Percentiles rank a stretch among this genome's conserved stretches.
Evolutionary conservation across 805 yeast species (phyloP).

Genomic region (Candida insectorum): DNA sequence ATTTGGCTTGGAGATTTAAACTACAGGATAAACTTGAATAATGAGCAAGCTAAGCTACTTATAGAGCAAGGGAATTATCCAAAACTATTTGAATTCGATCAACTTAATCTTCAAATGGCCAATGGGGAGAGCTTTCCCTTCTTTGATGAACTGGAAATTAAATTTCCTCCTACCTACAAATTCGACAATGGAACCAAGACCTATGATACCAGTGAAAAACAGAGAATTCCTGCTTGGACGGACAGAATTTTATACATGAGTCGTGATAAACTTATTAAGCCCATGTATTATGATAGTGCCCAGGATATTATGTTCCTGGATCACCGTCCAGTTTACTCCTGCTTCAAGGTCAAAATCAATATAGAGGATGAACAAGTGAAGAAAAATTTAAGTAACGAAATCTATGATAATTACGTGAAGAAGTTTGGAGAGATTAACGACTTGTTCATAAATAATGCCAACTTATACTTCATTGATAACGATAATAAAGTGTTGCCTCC

Average conservation of each 20-base stretch:
- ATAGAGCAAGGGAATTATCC: slow-evolving; percentile 47
- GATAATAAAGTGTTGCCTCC: slow-evolving; percentile 59
- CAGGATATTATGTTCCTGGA: slow-evolving; percentile 69
- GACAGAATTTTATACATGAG: slow-evolving; percentile 71
- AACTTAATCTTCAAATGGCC: slow-evolving; percentile 71
- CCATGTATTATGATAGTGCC: slow-evolving; percentile 56
- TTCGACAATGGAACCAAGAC: slow-evolving; percentile 79
- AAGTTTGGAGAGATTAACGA: slow-evolving; percentile 44
- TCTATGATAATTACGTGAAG: slow-evolving; percentile 54
- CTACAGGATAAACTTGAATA: slow-evolving; percentile 70
- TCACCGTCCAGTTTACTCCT: slow-evolving; percentile 84
- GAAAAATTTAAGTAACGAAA: slow-evolving; percentile 49
- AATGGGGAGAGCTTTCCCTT: slow-evolving; percentile 73
- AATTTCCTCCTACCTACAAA: slow-evolving; percentile 89
- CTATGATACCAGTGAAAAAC: slow-evolving; percentile 89
- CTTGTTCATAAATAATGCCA: slow-evolving; percentile 24
- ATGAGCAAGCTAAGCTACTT: slow-evolving; percentile 60
- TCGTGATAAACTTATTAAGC: slow-evolving; percentile 56
- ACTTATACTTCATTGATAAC: slow-evolving; percentile 7
- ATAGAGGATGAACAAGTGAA: slow-evolving; percentile 63
- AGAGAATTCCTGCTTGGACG: slow-evolving; percentile 96
- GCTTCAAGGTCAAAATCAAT: slow-evolving; percentile 59
- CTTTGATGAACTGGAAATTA: slow-evolving; percentile 76
- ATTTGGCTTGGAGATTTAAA: slow-evolving; percentile 95
- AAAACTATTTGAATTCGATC: slow-evolving; percentile 68